Evolutionary conservation across 2,329 filamentous ascomycete genomes (phyloP).

Genomic region (Dactylellina haptotyla): DNA sequence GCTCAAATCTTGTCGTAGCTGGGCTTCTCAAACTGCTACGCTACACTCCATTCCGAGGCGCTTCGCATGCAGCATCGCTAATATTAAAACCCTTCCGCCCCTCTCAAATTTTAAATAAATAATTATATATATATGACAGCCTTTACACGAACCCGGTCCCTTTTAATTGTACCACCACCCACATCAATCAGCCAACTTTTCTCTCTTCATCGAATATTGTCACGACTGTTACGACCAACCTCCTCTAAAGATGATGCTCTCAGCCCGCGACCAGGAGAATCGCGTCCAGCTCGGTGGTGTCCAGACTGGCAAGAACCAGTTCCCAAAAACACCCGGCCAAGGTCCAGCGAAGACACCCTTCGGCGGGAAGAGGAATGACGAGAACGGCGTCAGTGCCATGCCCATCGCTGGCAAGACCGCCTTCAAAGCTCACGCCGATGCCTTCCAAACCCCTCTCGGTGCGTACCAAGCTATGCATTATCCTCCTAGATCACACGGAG

Average conservation of each 20-base stretch:
- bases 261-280: conserved; percentile 85
- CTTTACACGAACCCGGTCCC: no score
- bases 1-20: no score
- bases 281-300: conserved; percentile 68
- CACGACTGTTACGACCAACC: neutral
- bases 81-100: no score
- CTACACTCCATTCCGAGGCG: no score
- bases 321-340: conserved; percentile 81
- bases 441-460: conserved; percentile 85
- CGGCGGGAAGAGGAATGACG: conserved; percentile 73
- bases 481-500: conserved; percentile 19
- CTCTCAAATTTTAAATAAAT: no score
- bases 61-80: no score
- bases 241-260: conserved; percentile 76
- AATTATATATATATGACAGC: no score
- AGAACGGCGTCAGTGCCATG: conserved; percentile 76
- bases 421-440: conserved; percentile 68
- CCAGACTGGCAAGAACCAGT: conserved; percentile 62
- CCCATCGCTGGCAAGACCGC: conserved; percentile 64
- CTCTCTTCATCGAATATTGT: neutral
- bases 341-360: conserved; percentile 84
- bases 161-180: no score
- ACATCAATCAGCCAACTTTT: no score
- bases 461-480: no score
- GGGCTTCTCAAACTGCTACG: no score